These are phyloP conservation scores for Penicillium italicum DNA, from an alignment of 2,329 filamentous ascomycete genomes.

Conservation along the genomic window DNA sequence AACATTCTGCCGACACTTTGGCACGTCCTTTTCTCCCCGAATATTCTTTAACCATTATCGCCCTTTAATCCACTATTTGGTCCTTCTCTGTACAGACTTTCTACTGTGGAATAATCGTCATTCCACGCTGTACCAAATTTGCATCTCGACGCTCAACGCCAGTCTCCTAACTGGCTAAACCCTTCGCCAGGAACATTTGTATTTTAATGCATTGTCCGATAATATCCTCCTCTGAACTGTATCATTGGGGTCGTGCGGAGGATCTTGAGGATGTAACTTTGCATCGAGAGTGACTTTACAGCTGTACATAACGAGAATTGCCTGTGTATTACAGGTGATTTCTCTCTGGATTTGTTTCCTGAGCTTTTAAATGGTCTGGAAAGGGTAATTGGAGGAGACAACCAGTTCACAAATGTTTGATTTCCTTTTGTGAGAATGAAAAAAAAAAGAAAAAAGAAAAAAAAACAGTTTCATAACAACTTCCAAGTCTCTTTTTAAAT, in stretches of 20 bases:
- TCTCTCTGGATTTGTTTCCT: constrained; percentile 11
- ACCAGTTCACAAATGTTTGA: constrained; percentile 24
- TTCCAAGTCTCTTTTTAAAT: background rate
- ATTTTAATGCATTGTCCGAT: constrained; percentile 10
- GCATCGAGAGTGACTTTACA: constrained; percentile 24
- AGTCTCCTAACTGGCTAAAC: constrained; percentile 14
- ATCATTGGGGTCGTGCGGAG: constrained; percentile 4
- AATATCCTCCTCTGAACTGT: constrained; percentile 3
- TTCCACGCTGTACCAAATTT: constrained; percentile 27
- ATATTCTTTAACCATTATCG: constrained; percentile 20
- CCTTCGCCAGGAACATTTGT: constrained; percentile 11
- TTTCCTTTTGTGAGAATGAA: constrained; percentile 32
- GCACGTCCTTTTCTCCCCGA: constrained; percentile 7
- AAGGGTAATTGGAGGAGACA: constrained; percentile 23
- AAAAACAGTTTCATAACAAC: constrained; percentile 6
- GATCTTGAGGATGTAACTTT: constrained; percentile 9
- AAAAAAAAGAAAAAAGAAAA: constrained; percentile 23
- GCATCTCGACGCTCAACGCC: constrained; percentile 25
- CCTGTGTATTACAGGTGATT: constrained; percentile 14
- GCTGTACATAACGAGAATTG: constrained; percentile 33
- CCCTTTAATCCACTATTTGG: constrained; percentile 31
- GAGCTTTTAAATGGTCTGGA: constrained; percentile 27
- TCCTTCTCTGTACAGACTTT: constrained; percentile 30
- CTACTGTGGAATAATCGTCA: constrained; percentile 17
- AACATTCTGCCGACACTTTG: constrained; percentile 9